A percentile compares a stretch with the other conserved stretches of the same genome.
Conservation (phyloP, 495 filamentous ascomycete species). For the Xylaria longipes region DNA sequence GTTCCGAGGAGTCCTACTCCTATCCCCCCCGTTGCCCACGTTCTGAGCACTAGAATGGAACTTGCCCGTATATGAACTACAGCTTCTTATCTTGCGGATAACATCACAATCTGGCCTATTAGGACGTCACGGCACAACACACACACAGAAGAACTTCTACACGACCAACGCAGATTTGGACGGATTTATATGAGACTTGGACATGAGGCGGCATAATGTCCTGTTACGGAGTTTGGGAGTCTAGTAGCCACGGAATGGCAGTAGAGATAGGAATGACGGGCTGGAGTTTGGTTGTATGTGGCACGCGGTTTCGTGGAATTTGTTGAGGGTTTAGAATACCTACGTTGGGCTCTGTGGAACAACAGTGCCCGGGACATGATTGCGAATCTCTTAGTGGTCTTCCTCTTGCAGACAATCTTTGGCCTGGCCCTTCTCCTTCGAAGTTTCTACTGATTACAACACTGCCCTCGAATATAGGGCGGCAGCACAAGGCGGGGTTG, state of each 20-base stretch:
- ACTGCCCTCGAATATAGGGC: background rate
- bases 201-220: background rate
- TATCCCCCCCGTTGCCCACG: background rate
- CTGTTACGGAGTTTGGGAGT: slow-evolving; percentile 22
- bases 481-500: background rate
- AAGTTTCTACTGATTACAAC: background rate
- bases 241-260: background rate
- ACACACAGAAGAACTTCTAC: background rate
- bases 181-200: background rate
- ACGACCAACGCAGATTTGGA: background rate
- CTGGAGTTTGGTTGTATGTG: slow-evolving; percentile 1
- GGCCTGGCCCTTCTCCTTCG: background rate
- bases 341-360: background rate
- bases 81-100: background rate
- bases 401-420: background rate
- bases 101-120: background rate
- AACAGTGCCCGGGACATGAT: slow-evolving; percentile 3
- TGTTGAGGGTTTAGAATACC: slow-evolving; percentile 7
- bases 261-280: background rate
- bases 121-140: background rate
- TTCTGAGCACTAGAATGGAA: background rate
- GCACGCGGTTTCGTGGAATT: background rate
- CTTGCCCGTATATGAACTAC: background rate
- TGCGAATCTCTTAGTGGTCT: slow-evolving; percentile 9
- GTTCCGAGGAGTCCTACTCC: slow-evolving; percentile 13